phyloP scores from a whole-genome alignment of 2,329 filamentous ascomycete genomes.

The Phaeosphaeriaceae sp. region DNA sequence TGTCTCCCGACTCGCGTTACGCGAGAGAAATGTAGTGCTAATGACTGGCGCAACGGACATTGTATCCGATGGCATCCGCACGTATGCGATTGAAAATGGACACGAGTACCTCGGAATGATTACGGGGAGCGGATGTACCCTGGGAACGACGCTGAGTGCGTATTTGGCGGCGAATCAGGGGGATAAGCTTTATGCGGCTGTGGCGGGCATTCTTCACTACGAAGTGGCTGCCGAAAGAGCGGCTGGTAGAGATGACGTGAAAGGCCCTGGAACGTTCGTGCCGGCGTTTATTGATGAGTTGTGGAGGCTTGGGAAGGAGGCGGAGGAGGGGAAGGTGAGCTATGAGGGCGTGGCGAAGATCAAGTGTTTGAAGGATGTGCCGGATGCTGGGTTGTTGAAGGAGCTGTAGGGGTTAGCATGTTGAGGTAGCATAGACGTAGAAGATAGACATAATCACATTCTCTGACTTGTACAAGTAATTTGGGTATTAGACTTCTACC shows the following conservation, averaged over 20 bases:
- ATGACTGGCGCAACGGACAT: conserved; percentile 84
- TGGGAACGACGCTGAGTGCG: conserved; percentile 82
- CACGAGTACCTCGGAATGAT: conserved; percentile 74
- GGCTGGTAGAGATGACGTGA: conserved; percentile 66
- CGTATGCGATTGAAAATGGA: conserved; percentile 77
- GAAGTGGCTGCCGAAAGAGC: conserved; percentile 79
- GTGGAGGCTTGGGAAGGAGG: conserved; percentile 39
- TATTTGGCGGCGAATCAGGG: conserved; percentile 63
- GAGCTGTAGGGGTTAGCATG: conserved; percentile 2
- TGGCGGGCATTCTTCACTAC: conserved; percentile 79
- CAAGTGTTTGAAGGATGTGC: conserved; percentile 24
- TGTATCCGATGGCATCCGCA: conserved; percentile 75
- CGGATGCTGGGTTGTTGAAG: conserved; percentile 29
- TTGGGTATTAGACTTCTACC: neutral
- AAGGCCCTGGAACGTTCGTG: conserved; percentile 86
- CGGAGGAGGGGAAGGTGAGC: conserved; percentile 18
- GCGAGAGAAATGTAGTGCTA: conserved; percentile 76
- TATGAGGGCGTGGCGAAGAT: conserved; percentile 24
- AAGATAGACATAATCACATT: neutral
- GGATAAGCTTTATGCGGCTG: conserved; percentile 67
- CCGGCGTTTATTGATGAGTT: conserved; percentile 82
- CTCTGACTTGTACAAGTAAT: neutral
- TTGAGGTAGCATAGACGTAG: neutral
- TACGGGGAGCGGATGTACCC: conserved; percentile 80
- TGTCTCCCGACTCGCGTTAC: conserved; percentile 70